Base-by-base conservation (phyloP, 495 filamentous ascomycete species). In the Daldinia childiae region DNA sequence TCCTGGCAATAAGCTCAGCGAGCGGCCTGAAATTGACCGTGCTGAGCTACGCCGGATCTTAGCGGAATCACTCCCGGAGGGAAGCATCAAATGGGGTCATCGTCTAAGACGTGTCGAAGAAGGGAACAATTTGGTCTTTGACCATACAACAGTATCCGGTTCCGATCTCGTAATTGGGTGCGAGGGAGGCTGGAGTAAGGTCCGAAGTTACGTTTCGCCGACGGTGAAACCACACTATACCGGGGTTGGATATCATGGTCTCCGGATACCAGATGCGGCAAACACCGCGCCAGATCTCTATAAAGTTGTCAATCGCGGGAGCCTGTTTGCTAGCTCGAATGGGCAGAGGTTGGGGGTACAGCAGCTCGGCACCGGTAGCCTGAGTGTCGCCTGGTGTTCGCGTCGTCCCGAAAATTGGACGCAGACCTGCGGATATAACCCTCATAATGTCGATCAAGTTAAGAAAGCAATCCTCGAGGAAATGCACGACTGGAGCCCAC, bases 121-220 rank as follows among this genome's bases (percentile, higher is more conserved):
- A 0, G 73, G 73, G 58, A 66, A 73, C 64, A 73, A 34, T 15
- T 67, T 77, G 32, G 66, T 73, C 11, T 75, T 79, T 52, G 64
- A 71, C 9, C 41, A 66, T 64, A 59, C 24, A 24, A 72, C 64
- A 2, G 68, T 67, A 26, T 50, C 68, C 4, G 76, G 71, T 15
- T 85, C 78, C 57, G 80, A 83, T 57, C 71, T 87, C 21, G 70
- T 85, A 14, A 64, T 87, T 43, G 84, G 83, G 4, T 81, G 82
- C 19, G 82, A 85, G 54, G 84, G 84, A 2, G 81, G 79, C 5
- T 86, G 79, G 79, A 79, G 75, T 66, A 82, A 81, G 62, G 77
- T 82, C 15, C 75, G 81, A 52, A 58, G 55, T 15, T 51, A 64
- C 26, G 58, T 83, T 34, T 63, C 65, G 2, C 76, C 78, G 24